Evolutionary conservation across 1,284 basidiomycete genomes (phyloP).

Genomic region (Coniferiporia sulphurascens): DNA sequence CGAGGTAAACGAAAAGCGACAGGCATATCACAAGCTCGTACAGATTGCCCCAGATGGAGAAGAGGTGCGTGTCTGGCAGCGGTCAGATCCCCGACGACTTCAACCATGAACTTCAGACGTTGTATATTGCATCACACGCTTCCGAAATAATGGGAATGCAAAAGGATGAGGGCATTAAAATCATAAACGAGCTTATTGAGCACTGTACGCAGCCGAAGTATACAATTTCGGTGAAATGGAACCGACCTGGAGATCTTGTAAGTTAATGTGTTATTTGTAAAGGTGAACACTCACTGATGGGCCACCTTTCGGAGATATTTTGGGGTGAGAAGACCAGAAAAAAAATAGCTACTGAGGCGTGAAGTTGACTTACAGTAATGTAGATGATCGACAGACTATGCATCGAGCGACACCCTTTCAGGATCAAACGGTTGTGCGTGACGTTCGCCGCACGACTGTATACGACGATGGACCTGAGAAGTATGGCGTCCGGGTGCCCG

Average conservation of each 20-base stretch:
- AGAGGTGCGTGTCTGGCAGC: conserved; percentile 13
- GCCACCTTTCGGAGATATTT: conserved; percentile 5
- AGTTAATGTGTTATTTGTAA: conserved; percentile 5
- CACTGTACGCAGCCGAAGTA: conserved; percentile 26
- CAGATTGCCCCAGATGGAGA: conserved; percentile 23
- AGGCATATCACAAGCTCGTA: conserved; percentile 26
- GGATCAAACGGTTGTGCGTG: conserved; percentile 22
- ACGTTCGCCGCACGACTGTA: conserved; percentile 23
- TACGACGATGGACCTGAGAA: conserved; percentile 19
- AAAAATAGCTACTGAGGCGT: too few species aligned
- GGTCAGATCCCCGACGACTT: background rate
- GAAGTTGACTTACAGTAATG: background rate
- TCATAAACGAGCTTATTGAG: conserved; percentile 26
- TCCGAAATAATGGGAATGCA: conserved; percentile 24
- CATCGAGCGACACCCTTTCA: conserved; percentile 20
- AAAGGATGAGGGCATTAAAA: conserved; percentile 23
- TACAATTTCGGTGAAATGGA: conserved; percentile 25
- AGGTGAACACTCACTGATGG: background rate
- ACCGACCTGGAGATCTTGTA: conserved; percentile 26
- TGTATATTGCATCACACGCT: conserved; percentile 27
- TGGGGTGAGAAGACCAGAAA: conserved; percentile 15
- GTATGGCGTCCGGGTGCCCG: conserved; percentile 2
- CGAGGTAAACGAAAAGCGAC: conserved; percentile 23
- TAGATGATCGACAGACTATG: conserved; percentile 22
- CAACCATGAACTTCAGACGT: conserved; percentile 11